These are phyloP conservation scores for Melocanna baccifera DNA, from an alignment of 176 grass and related monocot genomes.

Conservation along the genomic window DNA sequence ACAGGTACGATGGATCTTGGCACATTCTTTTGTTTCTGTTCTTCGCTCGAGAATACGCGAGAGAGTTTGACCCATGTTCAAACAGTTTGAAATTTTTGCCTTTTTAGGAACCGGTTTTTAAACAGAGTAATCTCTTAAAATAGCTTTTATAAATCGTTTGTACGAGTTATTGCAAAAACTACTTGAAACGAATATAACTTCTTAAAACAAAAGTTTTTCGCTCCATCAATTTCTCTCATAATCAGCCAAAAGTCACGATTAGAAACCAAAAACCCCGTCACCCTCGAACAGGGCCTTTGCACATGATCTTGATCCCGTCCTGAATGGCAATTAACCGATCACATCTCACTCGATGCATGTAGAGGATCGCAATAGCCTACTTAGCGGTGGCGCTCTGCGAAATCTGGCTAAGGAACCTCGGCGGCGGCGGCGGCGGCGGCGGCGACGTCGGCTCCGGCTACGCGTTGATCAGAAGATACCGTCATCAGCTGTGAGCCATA, in stretches of 20 bases:
- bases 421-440: not conserved
- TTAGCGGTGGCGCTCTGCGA: slow-evolving; percentile 65
- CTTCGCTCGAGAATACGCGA: not conserved
- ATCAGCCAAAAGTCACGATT: no score
- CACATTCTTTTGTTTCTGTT: not conserved
- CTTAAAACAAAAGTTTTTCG: accelerated
- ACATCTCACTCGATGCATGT: not conserved
- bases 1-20: slow-evolving; percentile 40
- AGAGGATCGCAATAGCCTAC: slow-evolving; percentile 81
- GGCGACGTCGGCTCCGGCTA: slow-evolving; percentile 28
- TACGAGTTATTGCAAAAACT: no score
- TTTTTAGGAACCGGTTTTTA: no score
- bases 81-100: no score
- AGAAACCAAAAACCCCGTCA: no score
- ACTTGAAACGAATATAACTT: no score
- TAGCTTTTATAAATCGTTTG: no score
- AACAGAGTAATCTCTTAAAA: no score
- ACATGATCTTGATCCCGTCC: not conserved
- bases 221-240: no score
- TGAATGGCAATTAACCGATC: not conserved
- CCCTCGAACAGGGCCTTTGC: not conserved
- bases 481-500: slow-evolving; percentile 64
- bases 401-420: slow-evolving; percentile 48
- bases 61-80: not conserved
- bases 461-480: slow-evolving; percentile 53